Evolutionary conservation across 805 yeast species (phyloP).

Genomic region (Pichia paraexigua): DNA sequence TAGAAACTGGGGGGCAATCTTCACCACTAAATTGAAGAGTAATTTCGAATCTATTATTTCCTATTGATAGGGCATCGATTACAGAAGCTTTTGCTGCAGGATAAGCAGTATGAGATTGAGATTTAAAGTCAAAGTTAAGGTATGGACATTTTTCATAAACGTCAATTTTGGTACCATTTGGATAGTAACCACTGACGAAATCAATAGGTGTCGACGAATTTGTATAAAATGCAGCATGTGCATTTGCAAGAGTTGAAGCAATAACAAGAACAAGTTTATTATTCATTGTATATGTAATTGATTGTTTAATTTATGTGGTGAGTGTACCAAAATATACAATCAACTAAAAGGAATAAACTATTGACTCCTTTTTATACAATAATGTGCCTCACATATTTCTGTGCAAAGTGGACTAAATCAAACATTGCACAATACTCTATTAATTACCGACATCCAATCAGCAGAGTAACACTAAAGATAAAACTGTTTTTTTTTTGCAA

Average conservation of each 20-base stretch:
- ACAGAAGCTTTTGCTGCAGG: slow-evolving; percentile 15
- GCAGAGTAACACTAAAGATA: not conserved
- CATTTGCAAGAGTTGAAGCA: not conserved
- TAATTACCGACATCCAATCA: not conserved
- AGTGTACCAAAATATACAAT: too few relatives aligned
- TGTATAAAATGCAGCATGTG: not conserved
- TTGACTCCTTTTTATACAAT: not conserved
- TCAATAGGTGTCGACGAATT: slow-evolving; percentile 3
- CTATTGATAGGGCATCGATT: slow-evolving; percentile 9
- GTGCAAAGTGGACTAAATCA: not conserved
- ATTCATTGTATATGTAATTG: not conserved
- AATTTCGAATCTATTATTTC: slow-evolving; percentile 11
- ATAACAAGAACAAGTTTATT: not conserved
- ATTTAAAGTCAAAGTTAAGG: slow-evolving; percentile 12
- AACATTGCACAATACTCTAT: not conserved
- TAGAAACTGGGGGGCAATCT: slow-evolving; percentile 9
- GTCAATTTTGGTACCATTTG: not conserved
- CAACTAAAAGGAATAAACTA: too few relatives aligned
- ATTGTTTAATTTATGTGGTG: too few relatives aligned
- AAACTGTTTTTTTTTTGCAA: not conserved
- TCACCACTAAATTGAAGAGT: slow-evolving; percentile 13
- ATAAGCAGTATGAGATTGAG: slow-evolving; percentile 6
- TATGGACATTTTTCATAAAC: slow-evolving; percentile 10
- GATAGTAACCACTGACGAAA: slow-evolving; percentile 8
- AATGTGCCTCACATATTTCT: not conserved